Evolutionary conservation across 176 grass and related monocot genomes (phyloP), one percentile per base, ranked within the genome.

Genomic region (Poa pratensis): DNA sequence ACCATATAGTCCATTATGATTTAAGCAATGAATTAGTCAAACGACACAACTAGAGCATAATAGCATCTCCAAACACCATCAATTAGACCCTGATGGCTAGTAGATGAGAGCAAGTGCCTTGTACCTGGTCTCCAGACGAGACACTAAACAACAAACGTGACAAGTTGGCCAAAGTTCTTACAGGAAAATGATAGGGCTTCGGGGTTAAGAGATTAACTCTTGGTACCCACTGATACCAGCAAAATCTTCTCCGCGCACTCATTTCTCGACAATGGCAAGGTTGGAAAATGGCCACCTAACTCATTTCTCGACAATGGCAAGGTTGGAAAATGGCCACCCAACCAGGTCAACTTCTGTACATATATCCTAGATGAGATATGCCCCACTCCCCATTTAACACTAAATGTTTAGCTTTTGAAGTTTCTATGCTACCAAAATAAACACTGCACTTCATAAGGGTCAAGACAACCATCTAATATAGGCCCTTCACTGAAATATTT

Each of bases 361-460:
- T 7, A 65, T 17, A 65, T 65, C 62, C 4, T 35, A 30, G 26
- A 24, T 0, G 61, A 35, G 27, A 71, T 9, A 68, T 68, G 23
- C 32, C 32, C 19, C 22, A 35, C 1, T 57, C 53, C 46, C 46
- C 46, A 49, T 49, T 49, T 49, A 49, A 49, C 46, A 51, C 14
- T 17, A 50, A 50, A 51, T 51, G 34, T 1, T 42, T 45, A 75
- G 49, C 43, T 81, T 74, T 26, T 17, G 17, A 34, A 50, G 12
- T 73, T 63, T 12, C 20, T 39, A 32, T 65, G 3, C 81, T 34
- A 55, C 14, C 75, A 87, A 71, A 87, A 69, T 82, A 19, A 28
- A 24, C 60, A 68, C 42, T 54, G 53, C 43, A 64, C 15, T 54
- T 54, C 43, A 53, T 30, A 27, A 39, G 57, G 43, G 42, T 10